Percentiles rank a stretch among this genome's conserved stretches.
Conservation (phyloP, 441 rosid genomes). For the Dalechampia spathulata region DNA sequence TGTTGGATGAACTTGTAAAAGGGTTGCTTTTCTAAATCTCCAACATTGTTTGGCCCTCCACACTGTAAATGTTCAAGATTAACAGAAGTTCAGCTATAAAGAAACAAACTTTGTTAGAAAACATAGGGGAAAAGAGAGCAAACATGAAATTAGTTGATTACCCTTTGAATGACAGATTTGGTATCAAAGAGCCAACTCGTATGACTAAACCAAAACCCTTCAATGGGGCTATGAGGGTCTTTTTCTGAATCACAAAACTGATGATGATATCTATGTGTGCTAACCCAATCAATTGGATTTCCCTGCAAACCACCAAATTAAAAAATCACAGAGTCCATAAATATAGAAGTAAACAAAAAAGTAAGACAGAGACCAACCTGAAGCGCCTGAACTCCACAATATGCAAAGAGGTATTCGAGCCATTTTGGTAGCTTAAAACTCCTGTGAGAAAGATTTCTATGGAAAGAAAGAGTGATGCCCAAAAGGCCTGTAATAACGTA, state of each 20-base stretch:
- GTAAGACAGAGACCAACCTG: constrained; percentile 35
- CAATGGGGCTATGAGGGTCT: constrained; percentile 91
- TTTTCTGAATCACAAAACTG: constrained; percentile 80
- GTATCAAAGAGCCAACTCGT: constrained; percentile 77
- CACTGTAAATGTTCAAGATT: constrained; percentile 33
- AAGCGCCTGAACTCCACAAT: constrained; percentile 73
- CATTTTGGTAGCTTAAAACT: constrained; percentile 83
- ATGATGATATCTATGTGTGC: constrained; percentile 91
- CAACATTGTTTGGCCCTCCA: constrained; percentile 70
- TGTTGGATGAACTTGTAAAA: constrained; percentile 53
- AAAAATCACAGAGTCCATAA: neutral
- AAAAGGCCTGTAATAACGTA: constrained; percentile 61
- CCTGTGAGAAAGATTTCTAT: constrained; percentile 71
- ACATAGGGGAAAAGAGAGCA: neutral
- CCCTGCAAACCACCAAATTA: constrained; percentile 39
- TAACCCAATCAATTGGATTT: constrained; percentile 85
- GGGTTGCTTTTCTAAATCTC: constrained; percentile 73
- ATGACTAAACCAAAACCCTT: constrained; percentile 93
- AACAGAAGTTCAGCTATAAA: neutral
- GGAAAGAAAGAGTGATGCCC: constrained; percentile 81
- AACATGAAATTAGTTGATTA: constrained; percentile 7
- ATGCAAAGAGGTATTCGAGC: constrained; percentile 90
- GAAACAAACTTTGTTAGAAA: neutral
- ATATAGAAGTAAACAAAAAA: neutral
- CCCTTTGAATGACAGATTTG: constrained; percentile 44